Base-by-base conservation (phyloP, 1,284 basidiomycete genomes). In the Amylostereum areolatum region DNA sequence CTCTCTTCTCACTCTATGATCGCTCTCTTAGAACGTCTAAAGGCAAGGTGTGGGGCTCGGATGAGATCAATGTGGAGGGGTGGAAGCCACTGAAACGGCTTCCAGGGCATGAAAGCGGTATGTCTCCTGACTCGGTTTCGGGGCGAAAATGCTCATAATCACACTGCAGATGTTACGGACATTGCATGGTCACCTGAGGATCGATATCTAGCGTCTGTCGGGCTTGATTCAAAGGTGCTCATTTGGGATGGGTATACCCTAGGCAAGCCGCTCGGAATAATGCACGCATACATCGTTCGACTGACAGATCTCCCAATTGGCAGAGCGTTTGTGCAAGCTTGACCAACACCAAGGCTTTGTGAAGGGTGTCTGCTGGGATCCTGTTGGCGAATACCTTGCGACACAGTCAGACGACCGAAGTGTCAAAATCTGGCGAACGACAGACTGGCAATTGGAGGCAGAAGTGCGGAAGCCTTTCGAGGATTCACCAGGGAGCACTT, bases 341-440 rank as follows among this genome's bases (percentile, higher is more conserved):
- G 89, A 92, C 51, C 82, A 84, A 48, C 97, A 99, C 64, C 84
- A 92, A 60, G 95, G 95, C 4, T 98, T 98, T 65, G 94, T 99
- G 58, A 99, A 99, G 68, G 97, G 97, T 48, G 92, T 99, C 45
- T 94, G 92, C 59, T 99, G 95, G 83, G 97, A 99, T 68, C 96
- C 97, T 1, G 90, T 96, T 4, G 96, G 96, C 43, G 89, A 97
- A 66, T 98, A 86, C 63, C 80, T 99, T 47, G 94, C 94, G 5
- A 97, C 94, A n/a, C 84, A 95, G 67, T 96, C 93, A 10, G 96
- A 98, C 65, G 97, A 99, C 70, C 85, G 92, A 64, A 89, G 90
- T 2, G 90, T 98, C 55, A 96, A 96, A 62, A 89, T 99, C 43
- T 99, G 97, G 97, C 80, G 90, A 55, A 97, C 94, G 0, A 83